Conservation (phyloP, 2,329 filamentous ascomycete genomes). For the Thielaviopsis musarum region DNA sequence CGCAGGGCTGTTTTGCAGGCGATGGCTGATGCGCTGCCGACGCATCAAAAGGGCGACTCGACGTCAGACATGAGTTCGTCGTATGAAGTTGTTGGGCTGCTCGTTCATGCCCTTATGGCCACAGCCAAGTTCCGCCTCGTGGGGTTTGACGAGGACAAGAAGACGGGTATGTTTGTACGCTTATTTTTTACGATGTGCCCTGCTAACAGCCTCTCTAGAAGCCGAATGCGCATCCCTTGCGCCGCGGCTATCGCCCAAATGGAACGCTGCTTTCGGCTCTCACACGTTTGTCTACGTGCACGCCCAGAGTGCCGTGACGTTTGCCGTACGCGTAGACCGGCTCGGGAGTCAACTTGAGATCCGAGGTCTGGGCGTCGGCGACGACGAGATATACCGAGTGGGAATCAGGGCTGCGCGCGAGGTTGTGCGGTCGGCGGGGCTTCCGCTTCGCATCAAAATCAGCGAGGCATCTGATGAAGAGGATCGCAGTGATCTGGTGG, state of each 20-base stretch:
- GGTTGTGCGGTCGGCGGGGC: slow-evolving; percentile 44
- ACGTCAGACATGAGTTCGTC: slow-evolving; percentile 50
- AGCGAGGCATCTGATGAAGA: slow-evolving; percentile 25
- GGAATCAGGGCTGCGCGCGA: slow-evolving; percentile 55
- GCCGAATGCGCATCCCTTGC: slow-evolving; percentile 36
- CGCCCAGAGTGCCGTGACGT: slow-evolving; percentile 68
- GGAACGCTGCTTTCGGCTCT: slow-evolving; percentile 58
- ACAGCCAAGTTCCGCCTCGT: slow-evolving; percentile 65
- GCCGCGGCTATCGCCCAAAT: slow-evolving; percentile 53
- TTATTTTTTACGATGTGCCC: background rate
- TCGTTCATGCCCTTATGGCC: slow-evolving; percentile 68
- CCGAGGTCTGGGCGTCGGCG: slow-evolving; percentile 59
- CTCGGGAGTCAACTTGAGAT: slow-evolving; percentile 74
- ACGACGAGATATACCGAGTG: slow-evolving; percentile 65
- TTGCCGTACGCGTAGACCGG: slow-evolving; percentile 64
- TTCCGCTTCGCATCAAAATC: slow-evolving; percentile 40
- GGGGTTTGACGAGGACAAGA: slow-evolving; percentile 71
- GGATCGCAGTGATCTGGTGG: slow-evolving; percentile 30
- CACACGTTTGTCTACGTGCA: slow-evolving; percentile 80
- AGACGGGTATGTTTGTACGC: slow-evolving; percentile 34
- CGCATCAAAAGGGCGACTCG: slow-evolving; percentile 33
- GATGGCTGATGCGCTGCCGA: slow-evolving; percentile 44
- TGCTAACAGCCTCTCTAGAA: slow-evolving; percentile 23
- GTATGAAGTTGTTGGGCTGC: slow-evolving; percentile 70
- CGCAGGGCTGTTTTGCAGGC: slow-evolving; percentile 31